A percentile compares a stretch with the other conserved stretches of the same genome.
These are phyloP conservation scores for Teratosphaeriaceae sp. DNA, from an alignment of 2,329 filamentous ascomycete species.

Conservation along the genomic window DNA sequence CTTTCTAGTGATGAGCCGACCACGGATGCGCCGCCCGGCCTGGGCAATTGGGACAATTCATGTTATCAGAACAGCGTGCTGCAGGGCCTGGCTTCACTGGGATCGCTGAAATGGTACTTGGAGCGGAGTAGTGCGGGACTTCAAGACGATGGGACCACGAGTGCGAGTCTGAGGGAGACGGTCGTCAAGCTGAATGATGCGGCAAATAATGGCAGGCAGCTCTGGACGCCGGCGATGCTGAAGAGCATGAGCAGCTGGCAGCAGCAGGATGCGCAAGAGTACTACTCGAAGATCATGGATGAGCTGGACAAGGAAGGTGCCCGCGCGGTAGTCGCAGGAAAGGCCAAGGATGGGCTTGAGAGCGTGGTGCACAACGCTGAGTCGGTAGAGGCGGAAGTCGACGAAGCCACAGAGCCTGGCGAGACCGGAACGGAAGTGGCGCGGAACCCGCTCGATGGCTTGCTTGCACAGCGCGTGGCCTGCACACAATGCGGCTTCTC, in stretches of 20 bases:
- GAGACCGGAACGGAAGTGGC: too few relatives aligned
- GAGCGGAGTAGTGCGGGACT: background rate
- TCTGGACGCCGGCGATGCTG: slow-evolving; percentile 70
- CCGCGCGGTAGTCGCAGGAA: slow-evolving; percentile 22
- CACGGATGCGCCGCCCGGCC: slow-evolving; percentile 48
- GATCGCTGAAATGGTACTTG: slow-evolving; percentile 62
- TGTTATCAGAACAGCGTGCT: slow-evolving; percentile 98
- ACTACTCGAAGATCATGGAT: slow-evolving; percentile 71
- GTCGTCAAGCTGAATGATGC: slow-evolving; percentile 64
- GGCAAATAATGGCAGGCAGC: slow-evolving; percentile 63
- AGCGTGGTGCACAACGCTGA: slow-evolving; percentile 12
- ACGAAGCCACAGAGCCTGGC: too few relatives aligned
- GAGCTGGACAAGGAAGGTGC: slow-evolving; percentile 54
- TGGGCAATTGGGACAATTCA: slow-evolving; percentile 90
- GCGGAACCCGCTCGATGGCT: slow-evolving; percentile 74
- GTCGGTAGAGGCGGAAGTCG: too few relatives aligned
- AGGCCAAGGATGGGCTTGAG: slow-evolving; percentile 21
- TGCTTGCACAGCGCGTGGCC: slow-evolving; percentile 80
- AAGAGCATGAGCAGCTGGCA: slow-evolving; percentile 94
- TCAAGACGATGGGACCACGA: slow-evolving; percentile 15
- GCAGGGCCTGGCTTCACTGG: slow-evolving; percentile 61
- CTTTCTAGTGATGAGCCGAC: slow-evolving; percentile 13
- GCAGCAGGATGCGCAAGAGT: slow-evolving; percentile 97
- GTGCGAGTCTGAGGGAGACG: slow-evolving; percentile 52
- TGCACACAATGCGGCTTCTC: slow-evolving; percentile 81